Base-by-base conservation (phyloP, 176 grass and related monocot genomes). In the Ensete glaucum region DNA sequence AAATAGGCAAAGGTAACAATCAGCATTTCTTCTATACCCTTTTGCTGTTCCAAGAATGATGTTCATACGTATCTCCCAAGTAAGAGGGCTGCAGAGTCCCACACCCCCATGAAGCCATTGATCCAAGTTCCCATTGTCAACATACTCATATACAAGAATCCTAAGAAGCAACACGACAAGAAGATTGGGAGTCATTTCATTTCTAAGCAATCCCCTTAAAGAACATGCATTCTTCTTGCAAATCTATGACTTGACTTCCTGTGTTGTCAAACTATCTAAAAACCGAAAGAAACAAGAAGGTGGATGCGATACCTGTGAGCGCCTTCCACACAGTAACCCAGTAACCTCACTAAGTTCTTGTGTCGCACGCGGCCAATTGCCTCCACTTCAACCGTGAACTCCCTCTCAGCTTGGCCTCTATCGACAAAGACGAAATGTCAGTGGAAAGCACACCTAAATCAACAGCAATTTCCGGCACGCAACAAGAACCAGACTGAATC, bases 11-110 rank as follows among this genome's bases (percentile, higher is more conserved):
- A 43, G 48, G 34, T 50, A 11, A 49, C 1, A 48, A 68, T 49
- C 8, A 68, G 25, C 66, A 68, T 68, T 68, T 34, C 14, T 50
- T 50, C 13, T 21, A 52, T 70, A 70, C 67, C 67, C 67, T 21
- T 70, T 70, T 51, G 67, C 67, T n/a, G 67, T 70, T 70, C 67
- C 67, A 70, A 70, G 43, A 70, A 70, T 50, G 15, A 70, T 70
- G 34, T 70, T 52, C 17, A 70, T 70, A 1, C 67, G 67, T 21
- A 51, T 70, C 67, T 70, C 43, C 67, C 67, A 70, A 3, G 67
- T 70, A 19, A 70, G 67, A 70, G 67, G 67, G 3, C 43, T 52
- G 1, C 67, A 21, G 20, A 52, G 67, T 50, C 67, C 67, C 8
- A 20, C 67, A 9, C 51, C 67, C 17, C 67, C 67, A 12, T 70